Evolutionary conservation across 2,329 filamentous ascomycete species (phyloP), one percentile per base, ranked within the genome.

Genomic region (Cryphonectria japonica): DNA sequence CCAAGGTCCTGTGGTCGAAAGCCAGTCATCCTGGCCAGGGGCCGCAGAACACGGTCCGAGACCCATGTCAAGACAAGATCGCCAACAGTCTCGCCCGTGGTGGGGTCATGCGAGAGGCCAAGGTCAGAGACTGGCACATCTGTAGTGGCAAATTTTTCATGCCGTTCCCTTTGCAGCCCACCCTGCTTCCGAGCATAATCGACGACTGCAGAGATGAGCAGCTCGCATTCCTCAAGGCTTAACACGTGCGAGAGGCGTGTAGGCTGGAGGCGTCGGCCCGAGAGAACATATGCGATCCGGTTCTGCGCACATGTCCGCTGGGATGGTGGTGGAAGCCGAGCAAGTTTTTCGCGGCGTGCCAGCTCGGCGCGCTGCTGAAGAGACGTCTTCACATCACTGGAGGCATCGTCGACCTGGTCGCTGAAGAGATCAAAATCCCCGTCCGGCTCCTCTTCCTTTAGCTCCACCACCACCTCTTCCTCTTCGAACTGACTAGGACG

Each of bases 121-220:
- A 67, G 60, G 39, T 71, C 69, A 11, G 69, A 67, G 32, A 69
- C 71, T 2, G 71, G 71, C 71, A 72, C 71, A 41, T 72, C 71
- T 39, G 71, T 72, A 2, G 71, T 72, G 3, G 71, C 66, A 19
- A 72, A 72, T 54, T 57, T 71, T 59, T 71, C 71, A 11, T 72
- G 71, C 46, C 71, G 60, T 46, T 63, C 59, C 11, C 65, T 71
- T 39, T 69, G 71, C 9, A 72, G 62, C 1, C 71, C 71, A 37
- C 71, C 71, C 6, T 62, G 71, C n/a, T 26, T 60, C n/a, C 50
- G 26, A 3, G 62, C 69, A 19, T 71, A 71, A 13, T 69, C 66
- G 16, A 62, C 71, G 8, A 71, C 69, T 3, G 71, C 69, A 7
- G 46, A n/a, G 32, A 72, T 46, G 13, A 69, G 59, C 41, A 64